These are phyloP conservation scores for Puccinellia tenuiflora DNA, from an alignment of 176 grass and related monocot genomes.

Conservation along the genomic window DNA sequence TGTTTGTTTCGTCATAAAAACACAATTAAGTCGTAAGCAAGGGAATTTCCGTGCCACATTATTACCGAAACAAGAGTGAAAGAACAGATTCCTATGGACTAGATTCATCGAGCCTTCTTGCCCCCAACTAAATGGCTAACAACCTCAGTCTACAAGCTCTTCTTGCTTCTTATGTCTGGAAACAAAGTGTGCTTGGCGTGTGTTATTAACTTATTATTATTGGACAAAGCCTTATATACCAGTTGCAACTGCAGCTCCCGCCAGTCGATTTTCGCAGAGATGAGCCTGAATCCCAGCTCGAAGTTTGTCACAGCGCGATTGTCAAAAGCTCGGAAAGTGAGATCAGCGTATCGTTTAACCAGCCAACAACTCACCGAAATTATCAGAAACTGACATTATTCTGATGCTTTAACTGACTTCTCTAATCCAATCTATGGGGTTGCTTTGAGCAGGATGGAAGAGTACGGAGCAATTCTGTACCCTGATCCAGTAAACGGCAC, in stretches of 20 bases:
- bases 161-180: not conserved
- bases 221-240: not conserved
- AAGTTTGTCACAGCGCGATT: not conserved
- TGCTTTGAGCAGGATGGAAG: slow-evolving; percentile 80
- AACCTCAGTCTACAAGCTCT: not conserved
- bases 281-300: not conserved
- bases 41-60: not conserved
- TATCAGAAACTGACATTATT: slow-evolving; percentile 11
- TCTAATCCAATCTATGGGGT: slow-evolving; percentile 40
- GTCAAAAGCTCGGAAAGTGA: not conserved
- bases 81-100: not conserved
- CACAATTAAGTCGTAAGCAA: not conserved
- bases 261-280: not conserved
- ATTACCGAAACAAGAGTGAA: slow-evolving; percentile 6
- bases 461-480: slow-evolving; percentile 75
- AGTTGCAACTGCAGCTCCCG: not conserved
- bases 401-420: slow-evolving; percentile 1
- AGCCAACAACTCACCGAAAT: not conserved
- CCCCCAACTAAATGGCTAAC: not conserved
- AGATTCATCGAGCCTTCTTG: slow-evolving; percentile 6
- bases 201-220: slow-evolving; percentile 7
- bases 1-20: not conserved
- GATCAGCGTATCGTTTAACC: not conserved
- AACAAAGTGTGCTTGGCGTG: not conserved
- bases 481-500: slow-evolving; percentile 23